Base-by-base conservation (phyloP, 2,329 filamentous ascomycete genomes). In the Fusarium heterosporum region DNA sequence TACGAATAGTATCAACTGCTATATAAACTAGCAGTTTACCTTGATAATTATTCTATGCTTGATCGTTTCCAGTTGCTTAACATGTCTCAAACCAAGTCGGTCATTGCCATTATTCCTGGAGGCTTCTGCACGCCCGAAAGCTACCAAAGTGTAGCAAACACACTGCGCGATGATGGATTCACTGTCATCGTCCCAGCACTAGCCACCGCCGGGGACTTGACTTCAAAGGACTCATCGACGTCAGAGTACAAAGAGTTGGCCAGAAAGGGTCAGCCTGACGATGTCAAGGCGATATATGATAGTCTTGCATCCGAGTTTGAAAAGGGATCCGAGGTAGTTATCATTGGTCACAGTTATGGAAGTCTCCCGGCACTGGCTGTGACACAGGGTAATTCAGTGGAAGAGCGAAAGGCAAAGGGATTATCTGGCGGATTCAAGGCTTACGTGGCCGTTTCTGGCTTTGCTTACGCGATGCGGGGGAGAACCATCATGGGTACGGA, bases 341-440 rank as follows among this genome's bases (percentile, higher is more conserved):
- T 58, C 1, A 57, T 59, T 7, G 52, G 42, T 0, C 55, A 59
- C 2, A 59, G 55, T 6, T 59, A 58, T 2, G 55, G 55, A 26
- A 59, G 55, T 17, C 52, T 59, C 3, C 52, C 52, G 3, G 42
- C 6, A 0, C 12, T 59, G 1, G 11, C 58, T 4, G 13, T 53
- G 0, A 22, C 57, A 0, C 16, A 59, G 10, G 29, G 42, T 0
- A 8, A 59, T 0, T 42, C 42, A 0, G 0, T 50, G 2, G 16
- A n/a, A 4, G 55, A 59, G 2, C 52, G 55, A 0, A n/a, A 49
- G 0, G 19, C 4, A 0, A 59, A 42, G 3, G 42, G 36, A 1
- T 29, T 42, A 8, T 2, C 29, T 6, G 55, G 55, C 3, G 52
- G 55, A 1, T 30, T 58, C 1, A 59, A 59, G 13, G 29, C 2